These are phyloP conservation scores for Mortierella hygrophila DNA, from an alignment of 192 early-diverging fungal species.

Conservation along the genomic window DNA sequence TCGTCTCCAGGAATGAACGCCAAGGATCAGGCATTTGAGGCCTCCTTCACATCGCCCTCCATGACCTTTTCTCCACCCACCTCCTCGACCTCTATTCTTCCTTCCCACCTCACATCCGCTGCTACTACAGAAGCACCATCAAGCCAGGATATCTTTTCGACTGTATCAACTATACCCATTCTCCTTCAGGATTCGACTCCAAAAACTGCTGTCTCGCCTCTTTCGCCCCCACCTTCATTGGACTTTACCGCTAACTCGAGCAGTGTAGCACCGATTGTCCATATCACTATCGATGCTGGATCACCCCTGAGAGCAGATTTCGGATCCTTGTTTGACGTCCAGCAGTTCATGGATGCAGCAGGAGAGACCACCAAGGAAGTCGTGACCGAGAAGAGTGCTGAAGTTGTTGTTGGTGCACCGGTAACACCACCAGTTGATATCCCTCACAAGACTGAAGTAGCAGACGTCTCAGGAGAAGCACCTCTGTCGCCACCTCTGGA, in stretches of 20 bases:
- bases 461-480: slow-evolving; percentile 15
- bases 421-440: neutral
- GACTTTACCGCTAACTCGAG: neutral
- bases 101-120: neutral
- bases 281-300: slow-evolving; percentile 32
- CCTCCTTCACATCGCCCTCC: slow-evolving; percentile 38
- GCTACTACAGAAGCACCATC: neutral
- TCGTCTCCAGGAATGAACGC: slow-evolving; percentile 37
- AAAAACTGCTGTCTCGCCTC: neutral
- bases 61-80: slow-evolving; percentile 21
- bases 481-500: slow-evolving; percentile 43
- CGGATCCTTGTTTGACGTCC: neutral
- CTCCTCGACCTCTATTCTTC: neutral
- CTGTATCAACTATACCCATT: slow-evolving; percentile 30
- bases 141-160: neutral
- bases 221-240: neutral
- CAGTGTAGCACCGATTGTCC: slow-evolving; percentile 16
- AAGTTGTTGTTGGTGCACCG: neutral
- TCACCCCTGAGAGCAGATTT: slow-evolving; percentile 3
- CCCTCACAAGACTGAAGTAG: neutral
- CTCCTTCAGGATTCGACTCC: neutral
- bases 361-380: slow-evolving; percentile 1
- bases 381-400: neutral
- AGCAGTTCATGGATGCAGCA: neutral
- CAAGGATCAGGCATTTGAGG: slow-evolving; percentile 38